These are phyloP conservation scores for Halophytophthora polymorphica DNA, from an alignment of 352 stramenopile species.

Conservation along the genomic window DNA sequence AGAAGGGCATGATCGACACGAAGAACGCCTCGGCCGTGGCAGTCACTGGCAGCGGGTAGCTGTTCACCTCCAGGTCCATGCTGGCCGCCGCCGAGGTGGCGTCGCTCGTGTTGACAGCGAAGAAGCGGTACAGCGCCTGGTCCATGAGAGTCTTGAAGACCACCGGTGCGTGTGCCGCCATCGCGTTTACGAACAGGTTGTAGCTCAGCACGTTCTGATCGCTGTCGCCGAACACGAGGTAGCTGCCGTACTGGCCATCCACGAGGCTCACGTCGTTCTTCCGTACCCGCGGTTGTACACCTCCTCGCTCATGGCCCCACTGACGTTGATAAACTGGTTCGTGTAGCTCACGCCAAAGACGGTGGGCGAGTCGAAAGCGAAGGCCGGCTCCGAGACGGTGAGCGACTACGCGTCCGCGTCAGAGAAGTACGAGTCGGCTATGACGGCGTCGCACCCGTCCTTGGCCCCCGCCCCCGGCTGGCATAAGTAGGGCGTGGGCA, in stretches of 20 bases:
- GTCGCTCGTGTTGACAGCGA: conserved; percentile 16
- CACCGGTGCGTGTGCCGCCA: conserved; percentile 29
- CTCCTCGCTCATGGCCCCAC: conserved; percentile 24
- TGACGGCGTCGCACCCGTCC: conserved; percentile 20
- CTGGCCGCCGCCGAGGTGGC: conserved; percentile 7
- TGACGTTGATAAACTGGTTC: conserved; percentile 22
- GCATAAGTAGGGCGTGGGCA: conserved; percentile 22
- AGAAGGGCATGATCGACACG: conserved; percentile 41
- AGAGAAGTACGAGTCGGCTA: conserved; percentile 18
- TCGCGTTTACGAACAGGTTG: conserved; percentile 51
- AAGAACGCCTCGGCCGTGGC: conserved; percentile 34
- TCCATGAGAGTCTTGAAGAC: conserved; percentile 59
- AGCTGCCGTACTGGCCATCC: conserved; percentile 35
- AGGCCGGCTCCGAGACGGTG: conserved; percentile 3
- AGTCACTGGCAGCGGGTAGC: conserved; percentile 48
- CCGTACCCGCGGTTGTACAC: conserved; percentile 33
- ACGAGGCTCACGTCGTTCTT: conserved; percentile 11
- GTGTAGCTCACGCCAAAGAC: conserved; percentile 42
- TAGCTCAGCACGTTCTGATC: conserved; percentile 36
- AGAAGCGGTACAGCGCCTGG: conserved; percentile 37
- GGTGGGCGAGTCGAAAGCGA: conserved; percentile 29
- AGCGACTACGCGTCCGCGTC: conserved; percentile 9
- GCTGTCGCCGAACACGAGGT: conserved; percentile 25
- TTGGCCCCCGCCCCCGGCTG: conserved; percentile 6
- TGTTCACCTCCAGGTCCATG: conserved; percentile 38